Evolutionary conservation across 345 rosid genomes (phyloP), one percentile per base, ranked within the genome.

Genomic region (Eucalyptus cloeziana): DNA sequence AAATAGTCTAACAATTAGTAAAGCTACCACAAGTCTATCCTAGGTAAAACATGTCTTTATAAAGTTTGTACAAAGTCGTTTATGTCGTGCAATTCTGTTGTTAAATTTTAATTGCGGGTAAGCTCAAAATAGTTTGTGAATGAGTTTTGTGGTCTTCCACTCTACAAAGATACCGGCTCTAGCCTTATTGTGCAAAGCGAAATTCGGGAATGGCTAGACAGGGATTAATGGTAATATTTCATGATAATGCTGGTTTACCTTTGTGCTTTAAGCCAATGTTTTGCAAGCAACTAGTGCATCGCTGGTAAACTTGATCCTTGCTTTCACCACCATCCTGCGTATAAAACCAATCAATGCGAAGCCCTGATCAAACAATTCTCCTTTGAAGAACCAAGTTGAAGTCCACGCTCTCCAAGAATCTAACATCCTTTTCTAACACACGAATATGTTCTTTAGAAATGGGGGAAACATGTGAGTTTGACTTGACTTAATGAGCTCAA

Each of bases 251-350:
- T 27, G 76, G 60, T 43, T 45, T 91, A 95, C 98, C 98, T 92
- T 49, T 94, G 90, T 96, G 98, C 92, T 95, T 95, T 76, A 88
- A 89, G 62, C 93, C 95, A 92, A 97, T 97, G 91, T 91, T 95
- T 91, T 95, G 94, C 90, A 96, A 89, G 58, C 95, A 93, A 85
- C 95, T 92, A 27, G 98, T 94, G 91, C 98, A 94, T 88, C 98
- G 95, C n/a, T 91, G 89, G 89, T 93, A 95, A 86, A 97, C 96
- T 80, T 93, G 94, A 87, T 96, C 97, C 40, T 94, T 91, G 90
- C 97, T 96, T 93, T 97, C 99, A 91, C 99, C 99, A 88, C 99
- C 56, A 40, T 40, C 40, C 99, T 96, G 91, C 83, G 91, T 83
- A 87, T 54, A 80, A 7, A 88, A 87, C 51, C 86, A 88, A 87